Base-by-base conservation (phyloP, 176 grass and related monocot species). In the Phyllostachys edulis region DNA sequence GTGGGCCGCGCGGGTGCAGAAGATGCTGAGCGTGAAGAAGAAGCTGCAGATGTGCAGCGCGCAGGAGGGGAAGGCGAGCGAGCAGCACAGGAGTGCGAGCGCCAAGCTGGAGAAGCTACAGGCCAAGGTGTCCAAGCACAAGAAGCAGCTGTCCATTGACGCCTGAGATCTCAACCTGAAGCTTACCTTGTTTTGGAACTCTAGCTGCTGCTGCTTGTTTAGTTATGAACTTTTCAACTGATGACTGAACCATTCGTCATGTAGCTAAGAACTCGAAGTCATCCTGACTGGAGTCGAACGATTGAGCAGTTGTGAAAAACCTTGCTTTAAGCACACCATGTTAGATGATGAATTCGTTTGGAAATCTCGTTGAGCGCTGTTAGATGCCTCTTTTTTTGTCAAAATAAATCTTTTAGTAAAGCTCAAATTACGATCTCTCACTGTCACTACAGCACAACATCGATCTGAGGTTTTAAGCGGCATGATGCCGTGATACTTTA, bases 1-100 rank as follows among this genome's bases (percentile, higher is more conserved):
- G 3, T 84, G 82, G 82, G 72, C 71, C 8, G 57, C 61, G 16
- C 34, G 74, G 27, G 87, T 91, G 4, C 76, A 81, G 41, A 84
- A 65, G 63, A 85, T 84, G 75, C 79, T 94, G 1, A 73, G 80
- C 15, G 57, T 87, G 24, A 94, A 78, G 75, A 83, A 67, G 26
- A 91, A 84, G 69, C 85, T 84, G 41, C 92, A 91, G 76, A 87
- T 91, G 76, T 94, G 89, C 72, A 94, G 80, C 63, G 89, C 84
- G 5, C 79, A 89, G 23, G 83, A 89, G 9, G 80, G 65, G 44
- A 80, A 56, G 6, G 80, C 89, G 32, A 86, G 15, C 54, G 86
- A 89, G 32, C 64, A 80, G 39, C 79, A 79, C 49, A 86, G 64
- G 64, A 90, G 29, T 26, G 42, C 60, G 1, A 45, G 59, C 42